Evolutionary conservation across 2,329 filamentous ascomycete genomes (phyloP), one percentile per base, ranked within the genome.

Genomic region (Arthrobotrys sinensis): DNA sequence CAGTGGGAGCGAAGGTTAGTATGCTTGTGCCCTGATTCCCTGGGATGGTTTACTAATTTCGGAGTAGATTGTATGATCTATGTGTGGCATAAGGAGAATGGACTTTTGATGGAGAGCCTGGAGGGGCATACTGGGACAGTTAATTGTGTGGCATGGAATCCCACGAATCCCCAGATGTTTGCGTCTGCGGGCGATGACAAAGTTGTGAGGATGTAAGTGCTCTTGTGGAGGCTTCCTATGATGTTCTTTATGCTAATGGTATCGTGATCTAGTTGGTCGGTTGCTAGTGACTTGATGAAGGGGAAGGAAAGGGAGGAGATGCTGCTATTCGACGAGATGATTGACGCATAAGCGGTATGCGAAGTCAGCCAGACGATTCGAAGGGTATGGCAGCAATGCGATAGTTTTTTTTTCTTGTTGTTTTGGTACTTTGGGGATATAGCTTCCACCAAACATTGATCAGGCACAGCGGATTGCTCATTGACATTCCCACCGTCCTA

Each of bases 61-160:
- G 3, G 81, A 91, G 90, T 91, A 84, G 89, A 89, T 63, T 78
- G 90, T 1, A 88, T 88, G 70, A 88, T 98, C 48, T 91, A 93
- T 83, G 93, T 99, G 79, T 98, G 94, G 93, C 93, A 97, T 84
- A 96, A 93, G 84, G 91, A 91, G 71, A 93, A 92, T 40, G 93
- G 93, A 4, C 87, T 88, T 4, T 87, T 91, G 0, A 90, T 99
- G 4, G 92, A 94, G 82, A 91, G 89, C 57, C 86, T 98, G 1
- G 88, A 90, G 36, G 94, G 91, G 0, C 95, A 98, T 81, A 86
- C 86, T 5, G 91, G 93, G 38, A 91, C 90, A 77, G 95, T 96
- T 80, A 98, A 97, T 83, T 89, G 93, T 6, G 92, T 96, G 43
- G 88, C 91, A 21, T 99, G 96, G 95, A 96, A 95, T 82, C 94